phyloP scores from a whole-genome alignment of 805 yeast species.

The Schwanniomyces sp. region DNA sequence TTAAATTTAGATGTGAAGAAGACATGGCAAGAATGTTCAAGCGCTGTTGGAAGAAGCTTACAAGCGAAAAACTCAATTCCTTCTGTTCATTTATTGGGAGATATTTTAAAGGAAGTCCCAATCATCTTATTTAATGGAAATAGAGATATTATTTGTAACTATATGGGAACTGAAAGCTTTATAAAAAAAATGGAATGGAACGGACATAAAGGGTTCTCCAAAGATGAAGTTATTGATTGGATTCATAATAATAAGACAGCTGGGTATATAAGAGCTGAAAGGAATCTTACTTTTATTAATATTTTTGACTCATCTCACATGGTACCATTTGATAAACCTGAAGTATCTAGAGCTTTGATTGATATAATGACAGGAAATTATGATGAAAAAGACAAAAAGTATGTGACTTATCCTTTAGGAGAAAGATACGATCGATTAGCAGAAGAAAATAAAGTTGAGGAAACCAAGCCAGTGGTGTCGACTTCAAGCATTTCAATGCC shows the following conservation, averaged over 20 bases:
- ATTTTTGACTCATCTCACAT: conserved; percentile 83
- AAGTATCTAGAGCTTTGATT: conserved; percentile 65
- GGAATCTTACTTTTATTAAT: conserved; percentile 74
- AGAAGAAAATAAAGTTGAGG: background rate
- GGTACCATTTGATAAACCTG: conserved; percentile 86
- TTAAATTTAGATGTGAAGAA: conserved; percentile 48
- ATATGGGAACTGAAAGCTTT: conserved; percentile 67
- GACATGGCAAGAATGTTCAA: conserved; percentile 79
- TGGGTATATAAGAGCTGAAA: conserved; percentile 47
- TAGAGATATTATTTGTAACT: conserved; percentile 85
- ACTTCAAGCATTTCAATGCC: background rate
- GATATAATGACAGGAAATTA: conserved; percentile 46
- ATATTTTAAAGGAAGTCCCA: conserved; percentile 55
- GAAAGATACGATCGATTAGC: conserved; percentile 10
- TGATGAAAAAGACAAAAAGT: conserved; percentile 20
- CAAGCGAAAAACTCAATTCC: conserved; percentile 55
- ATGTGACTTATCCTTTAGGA: conserved; percentile 31
- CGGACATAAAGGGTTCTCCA: conserved; percentile 54
- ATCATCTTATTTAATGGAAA: conserved; percentile 83
- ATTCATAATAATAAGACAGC: conserved; percentile 36
- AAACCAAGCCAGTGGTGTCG: background rate
- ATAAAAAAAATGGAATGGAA: conserved; percentile 66
- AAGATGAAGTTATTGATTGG: conserved; percentile 40
- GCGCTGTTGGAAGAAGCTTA: conserved; percentile 53
- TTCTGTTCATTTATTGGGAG: conserved; percentile 66